Evolutionary conservation across 2,329 filamentous ascomycete genomes (phyloP), one percentile per base, ranked within the genome.

Genomic region (Colletotrichum sp.): DNA sequence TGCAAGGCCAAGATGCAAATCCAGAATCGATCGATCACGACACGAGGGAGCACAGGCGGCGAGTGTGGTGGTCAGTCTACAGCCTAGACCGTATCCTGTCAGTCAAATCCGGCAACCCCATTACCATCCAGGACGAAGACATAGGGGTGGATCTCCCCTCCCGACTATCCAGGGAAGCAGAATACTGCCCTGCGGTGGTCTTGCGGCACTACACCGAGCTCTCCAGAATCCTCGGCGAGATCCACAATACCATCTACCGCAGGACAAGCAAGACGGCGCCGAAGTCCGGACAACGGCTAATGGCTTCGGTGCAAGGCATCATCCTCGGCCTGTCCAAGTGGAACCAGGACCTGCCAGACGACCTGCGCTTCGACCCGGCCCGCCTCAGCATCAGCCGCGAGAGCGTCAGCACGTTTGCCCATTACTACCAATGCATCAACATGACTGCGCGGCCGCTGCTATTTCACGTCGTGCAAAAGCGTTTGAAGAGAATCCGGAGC

Each of bases 261-360:
- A 86, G 86, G 70, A 85, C 85, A 12, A 72, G 79, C 63, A 75
- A 78, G 30, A 78, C 79, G 5, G 80, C 78, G 2, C 84, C 83
- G 24, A 87, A 86, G 69, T 88, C 88, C 0, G 88, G 88, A 0
- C 84, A 85, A 16, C 87, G 84, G 18, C 81, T 91, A 5, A 84
- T 91, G 76, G 84, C 84, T 1, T 88, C 89, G 1, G 88, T 91
- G 2, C 87, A 90, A 67, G 85, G 82, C 72, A 90, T 91, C 77
- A 85, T 89, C 55, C 82, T 85, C 32, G 84, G 88, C 6, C 85
- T 91, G 12, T 86, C 87, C 1, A 84, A 83, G 55, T 91, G 90
- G 89, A 84, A 89, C 24, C 84, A 84, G 9, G 83, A 88, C 28
- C 80, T 91, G 5, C 90, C 90, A 0, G 82, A 85, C 28, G 81